phyloP scores from a whole-genome alignment of 2,329 filamentous ascomycete species.

The Phoma sp. region DNA sequence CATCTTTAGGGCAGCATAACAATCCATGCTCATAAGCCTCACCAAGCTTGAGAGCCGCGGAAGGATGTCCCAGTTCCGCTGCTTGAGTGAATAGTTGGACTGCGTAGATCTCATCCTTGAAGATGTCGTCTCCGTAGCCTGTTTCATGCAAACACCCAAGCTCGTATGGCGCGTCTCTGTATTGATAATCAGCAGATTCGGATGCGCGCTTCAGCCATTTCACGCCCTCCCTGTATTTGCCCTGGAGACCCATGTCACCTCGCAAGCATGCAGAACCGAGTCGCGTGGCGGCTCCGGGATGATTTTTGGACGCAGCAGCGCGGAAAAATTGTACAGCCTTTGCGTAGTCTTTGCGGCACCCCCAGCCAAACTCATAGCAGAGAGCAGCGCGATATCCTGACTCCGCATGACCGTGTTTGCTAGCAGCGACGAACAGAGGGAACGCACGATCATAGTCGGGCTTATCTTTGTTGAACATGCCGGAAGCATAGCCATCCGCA shows the following conservation, averaged over 20 bases:
- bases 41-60: constrained; percentile 88
- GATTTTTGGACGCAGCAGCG: constrained; percentile 87
- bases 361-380: constrained; percentile 99
- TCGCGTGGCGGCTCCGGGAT: constrained; percentile 92
- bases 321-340: constrained; percentile 95
- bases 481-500: constrained; percentile 90
- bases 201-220: constrained; percentile 96
- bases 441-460: constrained; percentile 92
- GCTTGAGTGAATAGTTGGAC: constrained; percentile 94
- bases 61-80: constrained; percentile 85
- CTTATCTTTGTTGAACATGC: constrained; percentile 92
- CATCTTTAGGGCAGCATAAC: constrained; percentile 85
- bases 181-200: constrained; percentile 87
- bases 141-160: constrained; percentile 86
- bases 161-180: constrained; percentile 92
- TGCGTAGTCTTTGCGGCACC: constrained; percentile 83
- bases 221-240: constrained; percentile 85
- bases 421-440: constrained; percentile 87
- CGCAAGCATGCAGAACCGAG: constrained; percentile 88
- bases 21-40: constrained; percentile 95
- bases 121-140: constrained; percentile 93
- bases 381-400: constrained; percentile 91
- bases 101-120: constrained; percentile 87
- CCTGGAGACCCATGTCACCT: constrained; percentile 83
- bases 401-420: constrained; percentile 96